Percentiles rank a stretch among this genome's conserved stretches.
Conservation (phyloP, 2,329 filamentous ascomycete species). For the Apiospora sp. region DNA sequence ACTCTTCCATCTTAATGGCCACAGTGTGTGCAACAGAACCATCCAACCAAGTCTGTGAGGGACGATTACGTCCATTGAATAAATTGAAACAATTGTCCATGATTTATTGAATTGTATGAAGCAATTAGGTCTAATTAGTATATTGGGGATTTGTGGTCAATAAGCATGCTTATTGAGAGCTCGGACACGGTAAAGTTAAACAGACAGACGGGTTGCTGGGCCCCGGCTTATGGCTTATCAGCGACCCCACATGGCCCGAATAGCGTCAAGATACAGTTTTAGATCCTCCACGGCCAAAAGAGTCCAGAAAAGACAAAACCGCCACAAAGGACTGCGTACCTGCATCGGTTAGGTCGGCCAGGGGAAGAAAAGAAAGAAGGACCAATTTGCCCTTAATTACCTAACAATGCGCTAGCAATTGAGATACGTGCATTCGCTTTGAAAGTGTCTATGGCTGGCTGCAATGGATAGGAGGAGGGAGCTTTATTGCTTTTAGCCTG, state of each 20-base stretch:
- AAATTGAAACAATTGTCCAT: neutral
- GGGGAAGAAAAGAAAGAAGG: neutral
- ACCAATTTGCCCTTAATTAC: neutral
- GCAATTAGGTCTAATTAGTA: too few relatives aligned
- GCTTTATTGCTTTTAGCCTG: conserved; percentile 22
- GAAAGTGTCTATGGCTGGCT: neutral
- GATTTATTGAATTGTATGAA: neutral
- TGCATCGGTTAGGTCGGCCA: neutral
- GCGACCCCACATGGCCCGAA: conserved; percentile 4
- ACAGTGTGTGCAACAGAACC: neutral
- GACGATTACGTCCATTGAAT: too few relatives aligned
- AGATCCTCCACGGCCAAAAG: neutral
- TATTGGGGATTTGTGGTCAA: neutral
- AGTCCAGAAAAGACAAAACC: neutral
- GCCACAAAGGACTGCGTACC: neutral
- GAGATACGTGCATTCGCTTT: neutral
- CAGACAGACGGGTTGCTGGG: neutral
- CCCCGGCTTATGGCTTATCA: conserved; percentile 19
- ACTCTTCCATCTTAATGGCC: neutral
- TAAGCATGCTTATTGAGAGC: neutral
- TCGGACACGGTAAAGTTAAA: too few relatives aligned
- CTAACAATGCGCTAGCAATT: neutral
- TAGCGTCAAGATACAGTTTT: conserved; percentile 21
- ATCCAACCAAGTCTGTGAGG: neutral
- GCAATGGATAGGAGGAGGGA: neutral